Base-by-base conservation (phyloP, 1,284 basidiomycete species). In the Fomitopsis pinicola region DNA sequence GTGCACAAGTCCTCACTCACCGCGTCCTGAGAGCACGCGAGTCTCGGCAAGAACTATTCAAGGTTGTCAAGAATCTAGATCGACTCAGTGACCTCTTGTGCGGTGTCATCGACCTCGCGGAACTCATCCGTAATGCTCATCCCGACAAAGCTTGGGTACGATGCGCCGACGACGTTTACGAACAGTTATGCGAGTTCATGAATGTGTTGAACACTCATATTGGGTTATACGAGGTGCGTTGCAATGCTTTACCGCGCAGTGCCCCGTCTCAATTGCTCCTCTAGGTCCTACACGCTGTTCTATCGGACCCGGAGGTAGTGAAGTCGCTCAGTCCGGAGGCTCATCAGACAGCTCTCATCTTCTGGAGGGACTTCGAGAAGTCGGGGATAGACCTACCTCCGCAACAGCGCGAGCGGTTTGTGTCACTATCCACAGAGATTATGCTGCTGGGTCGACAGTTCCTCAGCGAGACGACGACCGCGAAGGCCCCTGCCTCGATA, bases 301-400 rank as follows among this genome's bases (percentile, higher is more conserved):
- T 92, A 55, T 80, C 81, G 19, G 87, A 91, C 71, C 78, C 81
- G 7, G 78, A 81, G 17, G 80, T 91, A 42, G 80, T 86, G 42
- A 77, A 81, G 58, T 83, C 86, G 1, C 80, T 92, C 55, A 82
- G 80, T 60, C 81, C 82, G 7, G 89, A 92, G 69, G 89, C 88
- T 12, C 78, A 84, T 58, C 89, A 92, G 70, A 95, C 97, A 2
- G 95, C 97, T 19, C 80, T 92, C 26, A 95, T 97, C 64, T 98
- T 98, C 76, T 89, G 95, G 82, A 85, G 91, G 56, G 97, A 99
- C 79, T 99, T 99, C 77, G 94, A 98, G 73, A 97, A 96, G 74
- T 97, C 95, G 7, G 97, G 95, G 0, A 97, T 99, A 66, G 86
- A 97, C 72, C 82, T 98, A 5, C 91, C 95, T 8, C 85, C 89